Percentiles rank a stretch among this genome's conserved stretches.
Evolutionary conservation across 768 basidiomycete genomes (phyloP).

Genomic region (Kwoniella newhampshirensis): DNA sequence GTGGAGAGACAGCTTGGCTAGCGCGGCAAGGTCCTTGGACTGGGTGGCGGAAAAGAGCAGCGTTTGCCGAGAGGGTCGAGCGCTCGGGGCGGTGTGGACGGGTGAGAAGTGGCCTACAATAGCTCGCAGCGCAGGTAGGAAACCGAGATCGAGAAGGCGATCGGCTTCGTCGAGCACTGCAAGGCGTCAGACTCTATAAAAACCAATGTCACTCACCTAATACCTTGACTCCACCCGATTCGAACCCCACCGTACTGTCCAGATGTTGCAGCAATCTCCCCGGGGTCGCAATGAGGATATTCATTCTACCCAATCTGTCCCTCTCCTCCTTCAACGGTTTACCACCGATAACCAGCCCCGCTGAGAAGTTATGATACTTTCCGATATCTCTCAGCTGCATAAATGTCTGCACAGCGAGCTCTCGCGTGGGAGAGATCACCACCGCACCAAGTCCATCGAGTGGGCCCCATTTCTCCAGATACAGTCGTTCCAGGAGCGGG

Average conservation of each 20-base stretch:
- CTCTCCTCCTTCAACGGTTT: slow-evolving; percentile 91
- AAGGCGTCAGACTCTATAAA: background rate
- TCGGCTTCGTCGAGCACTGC: slow-evolving; percentile 95
- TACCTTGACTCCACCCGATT: slow-evolving; percentile 83
- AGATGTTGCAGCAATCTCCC: slow-evolving; percentile 93
- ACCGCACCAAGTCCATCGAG: slow-evolving; percentile 79
- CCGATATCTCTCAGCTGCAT: slow-evolving; percentile 93
- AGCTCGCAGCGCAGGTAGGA: slow-evolving; percentile 80
- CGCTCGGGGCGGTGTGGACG: slow-evolving; percentile 4
- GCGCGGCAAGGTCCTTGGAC: slow-evolving; percentile 66
- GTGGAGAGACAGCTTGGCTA: slow-evolving; percentile 79
- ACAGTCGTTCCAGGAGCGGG: slow-evolving; percentile 66
- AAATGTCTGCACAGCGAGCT: slow-evolving; percentile 96
- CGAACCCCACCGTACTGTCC: slow-evolving; percentile 96
- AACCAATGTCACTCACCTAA: slow-evolving; percentile 69
- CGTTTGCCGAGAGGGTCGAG: slow-evolving; percentile 67
- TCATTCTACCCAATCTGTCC: slow-evolving; percentile 86
- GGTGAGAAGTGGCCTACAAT: slow-evolving; percentile 83
- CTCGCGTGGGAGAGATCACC: slow-evolving; percentile 89
- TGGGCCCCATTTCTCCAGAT: slow-evolving; percentile 68
- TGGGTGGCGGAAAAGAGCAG: slow-evolving; percentile 96
- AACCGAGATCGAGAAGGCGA: slow-evolving; percentile 94
- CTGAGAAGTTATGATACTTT: slow-evolving; percentile 84
- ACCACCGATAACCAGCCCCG: slow-evolving; percentile 92
- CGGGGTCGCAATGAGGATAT: slow-evolving; percentile 97